A percentile compares a stretch with the other conserved stretches of the same genome.
phyloP scores from a whole-genome alignment of 805 yeast genomes.

The Candida golubevii region DNA sequence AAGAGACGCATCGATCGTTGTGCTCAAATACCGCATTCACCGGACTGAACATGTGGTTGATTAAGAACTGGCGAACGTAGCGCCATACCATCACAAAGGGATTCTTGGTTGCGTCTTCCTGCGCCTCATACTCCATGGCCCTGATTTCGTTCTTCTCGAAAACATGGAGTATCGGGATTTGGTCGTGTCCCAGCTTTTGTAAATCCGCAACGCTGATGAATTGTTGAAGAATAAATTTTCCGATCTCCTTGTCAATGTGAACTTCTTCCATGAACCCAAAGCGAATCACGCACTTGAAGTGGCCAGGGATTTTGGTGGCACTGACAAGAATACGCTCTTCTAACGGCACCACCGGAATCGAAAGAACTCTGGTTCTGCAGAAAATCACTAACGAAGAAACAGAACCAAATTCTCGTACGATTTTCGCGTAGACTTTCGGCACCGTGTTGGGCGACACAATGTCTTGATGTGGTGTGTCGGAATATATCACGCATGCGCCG shows the following conservation, averaged over 20 bases:
- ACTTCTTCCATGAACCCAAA: slow-evolving; percentile 48
- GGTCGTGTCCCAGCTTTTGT: slow-evolving; percentile 4
- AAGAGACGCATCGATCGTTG: slow-evolving; percentile 19
- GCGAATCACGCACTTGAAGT: slow-evolving; percentile 45
- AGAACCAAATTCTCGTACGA: slow-evolving; percentile 39
- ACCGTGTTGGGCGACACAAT: slow-evolving; percentile 42
- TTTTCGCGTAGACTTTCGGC: slow-evolving; percentile 37
- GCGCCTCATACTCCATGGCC: slow-evolving; percentile 18
- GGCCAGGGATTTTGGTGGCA: slow-evolving; percentile 40
- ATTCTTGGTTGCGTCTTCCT: slow-evolving; percentile 16
- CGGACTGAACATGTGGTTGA: slow-evolving; percentile 27
- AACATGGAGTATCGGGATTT: slow-evolving; percentile 25
- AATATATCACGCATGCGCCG: slow-evolving; percentile 42
- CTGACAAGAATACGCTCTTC: slow-evolving; percentile 40
- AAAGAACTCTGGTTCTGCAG: slow-evolving; percentile 37
- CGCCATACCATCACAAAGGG: slow-evolving; percentile 13
- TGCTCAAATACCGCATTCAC: slow-evolving; percentile 20
- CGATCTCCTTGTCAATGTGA: slow-evolving; percentile 18
- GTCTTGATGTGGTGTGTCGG: slow-evolving; percentile 32
- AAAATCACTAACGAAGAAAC: slow-evolving; percentile 44
- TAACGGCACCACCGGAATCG: slow-evolving; percentile 38
- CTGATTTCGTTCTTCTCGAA: slow-evolving; percentile 28
- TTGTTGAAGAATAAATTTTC: slow-evolving; percentile 18
- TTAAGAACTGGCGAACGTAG: slow-evolving; percentile 17
- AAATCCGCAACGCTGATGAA: slow-evolving; percentile 18